These are phyloP conservation scores for Aspergillus tamarii DNA, from an alignment of 2,329 filamentous ascomycete species.

Conservation along the genomic window DNA sequence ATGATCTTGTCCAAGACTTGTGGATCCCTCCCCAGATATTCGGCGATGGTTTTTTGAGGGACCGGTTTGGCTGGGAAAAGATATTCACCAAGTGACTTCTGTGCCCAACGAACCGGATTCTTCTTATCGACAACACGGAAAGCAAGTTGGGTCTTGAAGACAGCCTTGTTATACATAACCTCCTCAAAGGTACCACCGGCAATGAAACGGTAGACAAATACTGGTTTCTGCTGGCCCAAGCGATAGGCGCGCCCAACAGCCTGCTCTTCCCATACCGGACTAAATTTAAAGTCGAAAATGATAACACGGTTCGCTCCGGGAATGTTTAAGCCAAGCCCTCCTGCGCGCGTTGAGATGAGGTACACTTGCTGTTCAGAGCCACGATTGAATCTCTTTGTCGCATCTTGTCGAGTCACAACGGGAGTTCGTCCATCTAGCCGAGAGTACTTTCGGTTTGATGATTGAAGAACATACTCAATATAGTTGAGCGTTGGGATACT, in stretches of 20 bases:
- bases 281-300: slow-evolving; percentile 82
- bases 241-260: slow-evolving; percentile 85
- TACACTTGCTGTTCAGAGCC: slow-evolving; percentile 60
- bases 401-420: slow-evolving; percentile 61
- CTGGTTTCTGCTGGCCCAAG: slow-evolving; percentile 77
- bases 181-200: slow-evolving; percentile 80
- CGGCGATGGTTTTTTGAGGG: slow-evolving; percentile 54
- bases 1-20: slow-evolving; percentile 62
- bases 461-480: slow-evolving; percentile 61
- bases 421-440: slow-evolving; percentile 71
- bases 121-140: slow-evolving; percentile 82
- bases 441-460: slow-evolving; percentile 51
- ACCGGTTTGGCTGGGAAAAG: slow-evolving; percentile 62
- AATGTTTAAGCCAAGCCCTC: slow-evolving; percentile 82
- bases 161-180: slow-evolving; percentile 69
- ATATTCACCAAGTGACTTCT: slow-evolving; percentile 57
- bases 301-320: slow-evolving; percentile 82
- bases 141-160: slow-evolving; percentile 83
- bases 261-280: slow-evolving; percentile 81
- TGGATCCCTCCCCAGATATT: slow-evolving; percentile 62
- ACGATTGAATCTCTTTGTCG: slow-evolving; percentile 71
- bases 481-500: slow-evolving; percentile 71
- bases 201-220: slow-evolving; percentile 83
- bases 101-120: slow-evolving; percentile 70
- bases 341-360: slow-evolving; percentile 81